These are phyloP conservation scores for Termitomyces bulborhizus DNA, from an alignment of 768 basidiomycete species.

Conservation along the genomic window DNA sequence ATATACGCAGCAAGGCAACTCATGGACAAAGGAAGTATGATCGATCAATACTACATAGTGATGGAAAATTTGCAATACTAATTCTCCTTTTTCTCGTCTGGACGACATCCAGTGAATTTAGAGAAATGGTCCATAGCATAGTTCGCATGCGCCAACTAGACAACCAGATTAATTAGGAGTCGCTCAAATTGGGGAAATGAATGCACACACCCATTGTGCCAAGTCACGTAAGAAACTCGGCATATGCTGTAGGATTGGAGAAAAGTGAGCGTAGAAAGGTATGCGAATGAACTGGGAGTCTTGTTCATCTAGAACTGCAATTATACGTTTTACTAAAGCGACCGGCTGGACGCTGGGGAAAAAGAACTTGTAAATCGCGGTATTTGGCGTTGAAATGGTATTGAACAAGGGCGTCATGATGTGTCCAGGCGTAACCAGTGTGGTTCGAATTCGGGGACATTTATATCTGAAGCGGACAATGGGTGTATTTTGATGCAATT, in stretches of 20 bases:
- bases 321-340: conserved; percentile 73
- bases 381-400: conserved; percentile 41
- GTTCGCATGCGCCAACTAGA: conserved; percentile 63
- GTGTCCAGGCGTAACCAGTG: conserved; percentile 78
- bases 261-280: conserved; percentile 67
- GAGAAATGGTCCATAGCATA: conserved; percentile 63
- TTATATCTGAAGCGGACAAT: conserved; percentile 43
- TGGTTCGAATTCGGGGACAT: conserved; percentile 77
- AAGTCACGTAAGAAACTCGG: conserved; percentile 76
- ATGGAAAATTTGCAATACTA: not conserved
- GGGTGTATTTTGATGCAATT: not conserved
- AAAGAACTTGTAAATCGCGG: conserved; percentile 60
- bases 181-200: conserved; percentile 3
- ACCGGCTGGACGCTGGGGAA: conserved; percentile 70
- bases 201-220: conserved; percentile 57
- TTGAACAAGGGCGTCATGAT: conserved; percentile 77
- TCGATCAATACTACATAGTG: not conserved
- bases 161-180: not conserved
- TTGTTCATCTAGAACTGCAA: conserved; percentile 74
- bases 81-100: conserved; percentile 39
- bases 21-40: not conserved
- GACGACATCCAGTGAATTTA: conserved; percentile 55
- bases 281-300: conserved; percentile 65
- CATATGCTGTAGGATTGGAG: conserved; percentile 46
- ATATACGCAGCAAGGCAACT: not conserved